phyloP scores from a whole-genome alignment of 73 alveolate genomes.

The Halteria grandinella region DNA sequence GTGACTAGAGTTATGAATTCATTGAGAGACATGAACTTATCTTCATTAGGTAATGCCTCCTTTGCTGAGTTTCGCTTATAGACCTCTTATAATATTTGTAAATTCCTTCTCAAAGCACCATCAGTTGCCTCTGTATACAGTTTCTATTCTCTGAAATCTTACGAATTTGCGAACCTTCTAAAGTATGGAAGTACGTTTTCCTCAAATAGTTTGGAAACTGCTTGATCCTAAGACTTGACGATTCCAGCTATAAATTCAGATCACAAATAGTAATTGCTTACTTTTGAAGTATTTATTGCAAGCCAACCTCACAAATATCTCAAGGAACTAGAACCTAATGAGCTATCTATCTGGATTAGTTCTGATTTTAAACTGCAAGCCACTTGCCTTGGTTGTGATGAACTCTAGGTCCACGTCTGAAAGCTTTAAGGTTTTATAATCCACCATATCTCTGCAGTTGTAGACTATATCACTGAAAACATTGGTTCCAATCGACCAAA shows the following conservation, averaged over 20 bases:
- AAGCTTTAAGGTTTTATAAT: constrained; percentile 38
- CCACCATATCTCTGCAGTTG: constrained; percentile 32
- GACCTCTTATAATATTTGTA: constrained; percentile 40
- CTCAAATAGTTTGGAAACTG: constrained; percentile 43
- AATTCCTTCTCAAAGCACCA: constrained; percentile 23
- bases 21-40: constrained; percentile 55
- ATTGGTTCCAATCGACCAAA: constrained; percentile 59
- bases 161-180: constrained; percentile 30
- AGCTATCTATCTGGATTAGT: constrained; percentile 66
- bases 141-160: constrained; percentile 40
- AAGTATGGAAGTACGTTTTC: constrained; percentile 36
- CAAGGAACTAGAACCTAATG: constrained; percentile 63
- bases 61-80: constrained; percentile 58
- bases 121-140: constrained; percentile 71
- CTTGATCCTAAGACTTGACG: constrained; percentile 6
- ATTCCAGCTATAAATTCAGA: background rate
- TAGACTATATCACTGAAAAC: constrained; percentile 55
- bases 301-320: constrained; percentile 55
- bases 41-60: constrained; percentile 57
- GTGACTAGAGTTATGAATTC: constrained; percentile 56
- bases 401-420: constrained; percentile 65
- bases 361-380: constrained; percentile 9
- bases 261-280: background rate
- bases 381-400: constrained; percentile 64
- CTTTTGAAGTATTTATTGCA: constrained; percentile 48